Evolutionary conservation across 1,284 basidiomycete species (phyloP).

Genomic region (Microbotryum saponariae): DNA sequence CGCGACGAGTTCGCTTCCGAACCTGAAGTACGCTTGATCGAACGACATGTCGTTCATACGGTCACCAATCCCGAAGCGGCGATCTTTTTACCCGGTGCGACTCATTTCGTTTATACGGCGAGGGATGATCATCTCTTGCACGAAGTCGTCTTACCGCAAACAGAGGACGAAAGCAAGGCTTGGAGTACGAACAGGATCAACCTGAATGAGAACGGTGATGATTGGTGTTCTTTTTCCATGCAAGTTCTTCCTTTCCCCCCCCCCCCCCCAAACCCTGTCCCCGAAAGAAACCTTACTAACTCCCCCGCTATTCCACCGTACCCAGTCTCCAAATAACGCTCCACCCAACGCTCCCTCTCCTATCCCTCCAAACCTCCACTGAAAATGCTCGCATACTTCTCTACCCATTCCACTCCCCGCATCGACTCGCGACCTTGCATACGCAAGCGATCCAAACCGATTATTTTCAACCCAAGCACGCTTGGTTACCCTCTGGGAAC

Average conservation of each 20-base stretch:
- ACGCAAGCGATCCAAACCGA: slow-evolving; percentile 31
- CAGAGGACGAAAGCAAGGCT: background rate
- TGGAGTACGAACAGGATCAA: slow-evolving; percentile 22
- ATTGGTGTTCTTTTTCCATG: slow-evolving; percentile 34
- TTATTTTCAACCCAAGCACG: slow-evolving; percentile 33
- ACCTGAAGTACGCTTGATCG: slow-evolving; percentile 3
- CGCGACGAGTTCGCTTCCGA: slow-evolving; percentile 15
- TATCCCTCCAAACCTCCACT: slow-evolving; percentile 35
- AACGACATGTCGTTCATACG: slow-evolving; percentile 6
- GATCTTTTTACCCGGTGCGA: slow-evolving; percentile 28
- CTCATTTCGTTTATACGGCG: slow-evolving; percentile 25
- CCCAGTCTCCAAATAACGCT: slow-evolving; percentile 29
- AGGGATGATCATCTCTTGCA: slow-evolving; percentile 35
- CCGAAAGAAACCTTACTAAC: background rate
- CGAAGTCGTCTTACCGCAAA: slow-evolving; percentile 24
- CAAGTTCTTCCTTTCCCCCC: background rate
- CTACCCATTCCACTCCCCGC: slow-evolving; percentile 30
- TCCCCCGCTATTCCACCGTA: background rate
- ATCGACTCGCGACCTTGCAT: slow-evolving; percentile 31
- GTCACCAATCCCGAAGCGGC: slow-evolving; percentile 32
- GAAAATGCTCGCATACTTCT: slow-evolving; percentile 31
- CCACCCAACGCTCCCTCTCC: slow-evolving; percentile 30
- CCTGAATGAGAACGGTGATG: slow-evolving; percentile 34
- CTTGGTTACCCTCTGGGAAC: slow-evolving; percentile 25
- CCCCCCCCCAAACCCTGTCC: background rate